A percentile compares a stretch with the other conserved stretches of the same genome.
Evolutionary conservation across 345 rosid genomes (phyloP).

Genomic region (Cochlearia excelsa): DNA sequence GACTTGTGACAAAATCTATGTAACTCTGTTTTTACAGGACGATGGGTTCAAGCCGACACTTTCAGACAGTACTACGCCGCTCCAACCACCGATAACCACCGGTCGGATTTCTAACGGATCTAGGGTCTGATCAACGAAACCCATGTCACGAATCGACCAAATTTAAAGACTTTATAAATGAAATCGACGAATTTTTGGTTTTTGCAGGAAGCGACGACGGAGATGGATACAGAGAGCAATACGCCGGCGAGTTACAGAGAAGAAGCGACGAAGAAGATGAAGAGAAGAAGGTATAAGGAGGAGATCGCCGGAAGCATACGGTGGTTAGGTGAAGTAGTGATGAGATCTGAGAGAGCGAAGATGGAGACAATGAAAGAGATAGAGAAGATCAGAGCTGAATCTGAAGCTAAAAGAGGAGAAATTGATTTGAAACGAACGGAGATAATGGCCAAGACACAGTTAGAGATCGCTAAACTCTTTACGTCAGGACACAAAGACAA

Average conservation of each 20-base stretch:
- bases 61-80: constrained; percentile 28
- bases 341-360: constrained; percentile 81
- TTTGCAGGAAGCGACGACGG: constrained; percentile 40
- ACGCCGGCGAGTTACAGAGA: constrained; percentile 73
- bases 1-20: not conserved
- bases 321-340: constrained; percentile 79
- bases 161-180: no score
- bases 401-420: constrained; percentile 78
- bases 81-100: constrained; percentile 23
- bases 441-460: constrained; percentile 83
- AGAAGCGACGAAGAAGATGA: constrained; percentile 46
- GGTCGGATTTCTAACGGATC: constrained; percentile 67
- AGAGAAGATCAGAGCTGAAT: constrained; percentile 87
- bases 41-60: constrained; percentile 33
- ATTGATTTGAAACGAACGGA: constrained; percentile 88
- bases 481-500: constrained; percentile 46
- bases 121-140: constrained; percentile 38
- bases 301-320: constrained; percentile 76
- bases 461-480: constrained; percentile 84
- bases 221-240: constrained; percentile 73
- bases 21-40: constrained; percentile 39
- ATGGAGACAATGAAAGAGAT: constrained; percentile 86
- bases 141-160: not conserved
- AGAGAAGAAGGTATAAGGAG: constrained; percentile 44
- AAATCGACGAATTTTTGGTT: no score